These are phyloP conservation scores for Wickerhamiella shivajii DNA, from an alignment of 805 yeast genomes.

Conservation along the genomic window DNA sequence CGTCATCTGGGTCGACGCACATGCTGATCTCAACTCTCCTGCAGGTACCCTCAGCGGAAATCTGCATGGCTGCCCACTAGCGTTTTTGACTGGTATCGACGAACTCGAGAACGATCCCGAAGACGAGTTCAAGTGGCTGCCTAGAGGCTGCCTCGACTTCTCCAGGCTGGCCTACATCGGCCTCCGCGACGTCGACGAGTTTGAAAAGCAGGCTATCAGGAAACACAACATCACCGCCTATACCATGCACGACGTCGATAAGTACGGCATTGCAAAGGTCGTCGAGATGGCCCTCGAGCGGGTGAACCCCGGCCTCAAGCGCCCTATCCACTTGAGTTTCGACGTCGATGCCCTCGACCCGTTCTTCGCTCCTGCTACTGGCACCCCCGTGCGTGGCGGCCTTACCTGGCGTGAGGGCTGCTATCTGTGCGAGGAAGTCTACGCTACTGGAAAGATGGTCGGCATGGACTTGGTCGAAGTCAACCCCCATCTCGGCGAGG, in stretches of 20 bases:
- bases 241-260: conserved; percentile 93
- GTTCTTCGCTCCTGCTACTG: conserved; percentile 86
- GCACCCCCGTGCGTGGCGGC: conserved; percentile 96
- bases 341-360: conserved; percentile 98
- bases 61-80: conserved; percentile 91
- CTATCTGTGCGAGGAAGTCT: conserved; percentile 81
- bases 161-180: conserved; percentile 82
- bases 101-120: conserved; percentile 53
- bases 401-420: conserved; percentile 87
- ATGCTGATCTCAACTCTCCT: conserved; percentile 91
- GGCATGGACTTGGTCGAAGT: conserved; percentile 90
- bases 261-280: conserved; percentile 81
- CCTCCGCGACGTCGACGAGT: conserved; percentile 79
- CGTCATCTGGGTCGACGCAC: conserved; percentile 93
- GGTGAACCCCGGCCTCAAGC: conserved; percentile 53
- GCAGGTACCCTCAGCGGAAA: conserved; percentile 74
- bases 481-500: conserved; percentile 75
- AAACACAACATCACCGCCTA: conserved; percentile 67
- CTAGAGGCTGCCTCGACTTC: conserved; percentile 42
- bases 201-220: conserved; percentile 61
- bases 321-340: conserved; percentile 80
- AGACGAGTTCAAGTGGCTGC: conserved; percentile 69
- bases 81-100: conserved; percentile 69
- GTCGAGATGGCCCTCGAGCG: conserved; percentile 78
- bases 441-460: conserved; percentile 73